Evolutionary conservation across 1,284 basidiomycete genomes (phyloP), one percentile per base, ranked within the genome.

Genomic region (Trichosporon faecale): DNA sequence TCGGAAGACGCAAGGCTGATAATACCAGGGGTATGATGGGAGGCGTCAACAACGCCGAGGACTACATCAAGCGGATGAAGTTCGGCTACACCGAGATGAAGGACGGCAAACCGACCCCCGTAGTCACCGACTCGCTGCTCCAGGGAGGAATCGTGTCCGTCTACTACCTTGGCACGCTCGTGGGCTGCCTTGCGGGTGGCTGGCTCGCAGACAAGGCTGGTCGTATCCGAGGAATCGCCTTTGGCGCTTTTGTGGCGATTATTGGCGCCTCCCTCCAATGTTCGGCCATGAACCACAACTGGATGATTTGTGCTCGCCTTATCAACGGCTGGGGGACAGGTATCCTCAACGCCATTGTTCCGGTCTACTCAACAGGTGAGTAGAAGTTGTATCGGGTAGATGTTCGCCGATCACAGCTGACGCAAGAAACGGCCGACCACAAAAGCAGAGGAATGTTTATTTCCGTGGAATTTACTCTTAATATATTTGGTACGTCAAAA

Each of bases 251-350:
- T n/a, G 76, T 81, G 35, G 78, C 74, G 12, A 73, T 77, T 12
- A 65, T 81, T 52, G 79, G 89, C 63, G 88, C 87, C 72, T 85
- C 88, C 0, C 86, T 90, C 85, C 89, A 90, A 79, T 76, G 87
- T 11, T 89, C 88, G 12, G 88, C 89, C 1, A 85, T 85, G 68
- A 89, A 89, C 76, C 84, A 88, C 49, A 85, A 85, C 0, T 88
- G 87, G 73, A 84, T 91, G 75, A 85, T 90, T 37, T 83, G 87
- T 64, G 90, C 91, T 14, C 88, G 90, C 71, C 75, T 72, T 65
- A 69, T 80, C 64, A 73, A 72, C 23, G 75, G 74, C 29, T 69
- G 67, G 63, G 73, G 76, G 4, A 89, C 90, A 69, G 89, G 88
- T 5, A 82, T 80, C n/a, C 79, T 89, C 25, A 89, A 87, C 1